A percentile compares a stretch with the other conserved stretches of the same genome.
These are phyloP conservation scores for Trichosporon faecale DNA, from an alignment of 1,284 basidiomycete genomes.

Conservation along the genomic window DNA sequence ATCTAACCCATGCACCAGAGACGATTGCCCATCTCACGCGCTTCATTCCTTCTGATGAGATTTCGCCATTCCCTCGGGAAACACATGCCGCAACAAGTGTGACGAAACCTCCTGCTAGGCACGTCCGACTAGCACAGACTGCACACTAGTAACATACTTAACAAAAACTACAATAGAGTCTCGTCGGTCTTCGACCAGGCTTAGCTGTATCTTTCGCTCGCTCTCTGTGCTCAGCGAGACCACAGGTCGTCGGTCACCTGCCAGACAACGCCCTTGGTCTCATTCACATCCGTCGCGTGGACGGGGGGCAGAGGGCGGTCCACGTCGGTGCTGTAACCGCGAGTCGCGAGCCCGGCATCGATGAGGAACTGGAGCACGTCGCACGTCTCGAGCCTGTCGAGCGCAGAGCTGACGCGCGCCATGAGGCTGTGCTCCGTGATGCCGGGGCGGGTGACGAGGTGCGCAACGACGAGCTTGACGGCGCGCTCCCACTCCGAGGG, in stretches of 20 bases:
- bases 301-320: constrained; percentile 31
- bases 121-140: neutral
- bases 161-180: neutral
- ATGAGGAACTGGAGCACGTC: constrained; percentile 62
- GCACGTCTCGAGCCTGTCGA: constrained; percentile 70
- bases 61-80: too few relatives aligned
- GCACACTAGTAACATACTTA: neutral
- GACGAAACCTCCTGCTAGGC: too few relatives aligned
- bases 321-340: constrained; percentile 9
- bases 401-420: constrained; percentile 63
- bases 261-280: constrained; percentile 32
- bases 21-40: neutral
- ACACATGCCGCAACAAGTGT: too few relatives aligned
- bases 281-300: constrained; percentile 34
- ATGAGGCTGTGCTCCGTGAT: constrained; percentile 61
- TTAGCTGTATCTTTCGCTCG: too few relatives aligned
- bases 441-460: constrained; percentile 67
- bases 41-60: neutral
- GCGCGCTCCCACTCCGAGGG: constrained; percentile 66
- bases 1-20: too few relatives aligned
- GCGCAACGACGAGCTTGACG: constrained; percentile 63
- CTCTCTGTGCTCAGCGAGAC: neutral
- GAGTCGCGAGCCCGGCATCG: constrained; percentile 19
- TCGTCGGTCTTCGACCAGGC: too few relatives aligned
- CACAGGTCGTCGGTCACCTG: constrained; percentile 12